phyloP scores from a whole-genome alignment of 106 monocot species.

The Hemerocallis citrina region DNA sequence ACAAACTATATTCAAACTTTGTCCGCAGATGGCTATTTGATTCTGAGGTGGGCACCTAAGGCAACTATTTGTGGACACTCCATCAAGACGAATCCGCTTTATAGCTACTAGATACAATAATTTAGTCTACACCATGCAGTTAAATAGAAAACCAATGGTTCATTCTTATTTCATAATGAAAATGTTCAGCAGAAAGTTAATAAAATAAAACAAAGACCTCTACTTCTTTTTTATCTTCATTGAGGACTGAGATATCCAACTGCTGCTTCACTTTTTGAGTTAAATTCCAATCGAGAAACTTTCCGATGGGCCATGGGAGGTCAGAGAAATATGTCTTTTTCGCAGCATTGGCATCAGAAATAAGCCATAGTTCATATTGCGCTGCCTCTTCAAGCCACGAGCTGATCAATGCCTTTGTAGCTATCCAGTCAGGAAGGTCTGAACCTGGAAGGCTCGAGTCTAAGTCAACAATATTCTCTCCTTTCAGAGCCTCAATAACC shows the following conservation, averaged over 20 bases:
- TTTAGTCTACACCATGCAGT: background rate
- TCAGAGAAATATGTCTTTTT: conserved; percentile 76
- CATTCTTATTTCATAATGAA: background rate
- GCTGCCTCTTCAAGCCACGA: conserved; percentile 82
- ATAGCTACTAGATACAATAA: background rate
- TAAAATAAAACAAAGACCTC: conserved; percentile 49
- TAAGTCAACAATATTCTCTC: conserved; percentile 58
- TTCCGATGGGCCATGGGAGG: conserved; percentile 79
- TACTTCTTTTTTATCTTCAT: conserved; percentile 61
- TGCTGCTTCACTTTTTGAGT: conserved; percentile 37
- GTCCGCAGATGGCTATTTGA: no score
- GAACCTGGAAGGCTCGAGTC: conserved; percentile 42
- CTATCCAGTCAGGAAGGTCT: conserved; percentile 45
- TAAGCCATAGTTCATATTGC: conserved; percentile 84
- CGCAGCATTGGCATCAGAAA: conserved; percentile 43
- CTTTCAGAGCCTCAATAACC: conserved; percentile 73
- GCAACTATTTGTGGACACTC: background rate
- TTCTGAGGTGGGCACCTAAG: background rate
- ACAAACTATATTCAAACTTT: no score
- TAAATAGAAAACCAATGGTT: background rate
- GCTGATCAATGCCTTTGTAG: conserved; percentile 71
- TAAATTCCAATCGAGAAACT: conserved; percentile 75
- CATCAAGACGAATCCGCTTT: background rate
- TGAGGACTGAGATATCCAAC: conserved; percentile 42
- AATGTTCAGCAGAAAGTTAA: conserved; percentile 2